Conservation (phyloP, 768 basidiomycete genomes). For the Calvatia gigantea region DNA sequence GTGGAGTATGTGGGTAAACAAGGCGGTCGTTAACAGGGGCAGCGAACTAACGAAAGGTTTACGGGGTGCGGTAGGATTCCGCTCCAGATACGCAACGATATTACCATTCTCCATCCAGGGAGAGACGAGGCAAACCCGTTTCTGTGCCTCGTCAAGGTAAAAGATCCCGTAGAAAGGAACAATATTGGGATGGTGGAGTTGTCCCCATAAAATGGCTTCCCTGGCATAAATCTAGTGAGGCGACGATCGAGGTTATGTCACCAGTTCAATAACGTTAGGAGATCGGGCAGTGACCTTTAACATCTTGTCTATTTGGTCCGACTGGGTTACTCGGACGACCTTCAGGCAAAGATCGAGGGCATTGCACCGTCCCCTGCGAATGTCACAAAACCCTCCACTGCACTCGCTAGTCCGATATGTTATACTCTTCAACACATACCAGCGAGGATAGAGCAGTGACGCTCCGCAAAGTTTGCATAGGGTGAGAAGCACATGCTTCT, state of each 20-base stretch:
- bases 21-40: too few species aligned
- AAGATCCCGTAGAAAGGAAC: slow-evolving; percentile 7
- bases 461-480: neutral
- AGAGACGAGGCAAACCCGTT: slow-evolving; percentile 4
- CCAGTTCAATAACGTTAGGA: neutral
- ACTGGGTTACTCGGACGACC: slow-evolving; percentile 21
- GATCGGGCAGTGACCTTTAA: slow-evolving; percentile 19
- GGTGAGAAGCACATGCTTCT: neutral
- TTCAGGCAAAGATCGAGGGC: slow-evolving; percentile 19
- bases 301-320: slow-evolving; percentile 13
- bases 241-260: neutral
- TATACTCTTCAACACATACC: neutral
- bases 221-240: slow-evolving; percentile 10
- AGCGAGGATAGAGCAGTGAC: neutral
- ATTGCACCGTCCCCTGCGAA: neutral
- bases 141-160: neutral
- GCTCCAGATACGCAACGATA: neutral
- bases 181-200: slow-evolving; percentile 5
- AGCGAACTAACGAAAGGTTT: neutral
- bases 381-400: neutral
- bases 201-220: slow-evolving; percentile 12
- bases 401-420: slow-evolving; percentile 27
- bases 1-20: neutral
- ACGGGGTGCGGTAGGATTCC: neutral
- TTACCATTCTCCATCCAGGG: slow-evolving; percentile 10